phyloP scores from a whole-genome alignment of 768 basidiomycete species.

The Pholiota conissans region DNA sequence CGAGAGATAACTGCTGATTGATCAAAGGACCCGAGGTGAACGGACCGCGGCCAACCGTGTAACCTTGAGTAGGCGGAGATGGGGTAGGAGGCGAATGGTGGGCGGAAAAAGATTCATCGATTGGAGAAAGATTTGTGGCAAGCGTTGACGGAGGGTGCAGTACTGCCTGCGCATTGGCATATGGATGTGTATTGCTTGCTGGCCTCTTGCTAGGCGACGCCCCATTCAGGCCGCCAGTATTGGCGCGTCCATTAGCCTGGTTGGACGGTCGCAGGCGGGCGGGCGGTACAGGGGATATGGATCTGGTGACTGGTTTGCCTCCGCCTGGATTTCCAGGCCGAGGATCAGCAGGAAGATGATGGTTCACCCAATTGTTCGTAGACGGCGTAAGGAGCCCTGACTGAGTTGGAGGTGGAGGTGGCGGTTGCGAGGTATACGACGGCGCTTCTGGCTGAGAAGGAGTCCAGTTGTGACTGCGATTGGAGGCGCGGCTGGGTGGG shows the following conservation, averaged over 20 bases:
- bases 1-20: conserved; percentile 21
- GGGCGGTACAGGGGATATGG: conserved; percentile 45
- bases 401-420: conserved; percentile 41
- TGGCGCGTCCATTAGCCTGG: conserved; percentile 39
- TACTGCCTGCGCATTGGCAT: conserved; percentile 52
- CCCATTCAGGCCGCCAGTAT: conserved; percentile 48
- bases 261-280: conserved; percentile 31
- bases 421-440: conserved; percentile 41
- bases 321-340: conserved; percentile 49
- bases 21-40: conserved; percentile 48
- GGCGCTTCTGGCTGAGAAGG: conserved; percentile 62
- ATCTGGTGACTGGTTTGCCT: conserved; percentile 38
- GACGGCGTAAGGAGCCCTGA: conserved; percentile 42
- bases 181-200: conserved; percentile 57
- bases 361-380: conserved; percentile 42
- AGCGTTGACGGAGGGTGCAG: conserved; percentile 34
- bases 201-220: conserved; percentile 44
- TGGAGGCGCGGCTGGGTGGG: conserved; percentile 36
- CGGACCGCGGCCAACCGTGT: conserved; percentile 60
- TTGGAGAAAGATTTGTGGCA: conserved; percentile 62
- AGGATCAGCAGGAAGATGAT: conserved; percentile 63
- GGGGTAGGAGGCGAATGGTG: conserved; percentile 39
- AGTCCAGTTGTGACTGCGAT: conserved; percentile 40
- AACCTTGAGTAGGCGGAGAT: conserved; percentile 49
- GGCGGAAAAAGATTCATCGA: conserved; percentile 60